phyloP scores from a whole-genome alignment of 768 basidiomycete species.

The Tremella yokohamensis region DNA sequence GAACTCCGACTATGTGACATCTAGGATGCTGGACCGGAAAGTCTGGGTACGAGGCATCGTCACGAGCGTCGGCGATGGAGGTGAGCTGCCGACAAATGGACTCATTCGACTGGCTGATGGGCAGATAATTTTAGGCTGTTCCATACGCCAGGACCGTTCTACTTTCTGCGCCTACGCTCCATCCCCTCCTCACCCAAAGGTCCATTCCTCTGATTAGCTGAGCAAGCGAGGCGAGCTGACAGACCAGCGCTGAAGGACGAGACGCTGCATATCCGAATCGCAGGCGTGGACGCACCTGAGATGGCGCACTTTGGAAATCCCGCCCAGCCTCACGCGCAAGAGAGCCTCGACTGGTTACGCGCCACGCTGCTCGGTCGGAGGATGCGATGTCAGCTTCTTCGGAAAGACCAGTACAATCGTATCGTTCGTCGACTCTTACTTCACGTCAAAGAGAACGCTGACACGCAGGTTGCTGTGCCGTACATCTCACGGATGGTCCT shows the following conservation, averaged over 20 bases:
- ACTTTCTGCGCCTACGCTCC: conserved; percentile 66
- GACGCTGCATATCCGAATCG: conserved; percentile 82
- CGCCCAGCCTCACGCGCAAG: conserved; percentile 68
- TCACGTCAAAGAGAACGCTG: not conserved
- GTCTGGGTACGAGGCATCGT: conserved; percentile 76
- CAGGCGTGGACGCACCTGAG: conserved; percentile 91
- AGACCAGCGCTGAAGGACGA: conserved; percentile 66
- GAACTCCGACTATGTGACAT: conserved; percentile 69
- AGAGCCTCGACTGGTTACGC: conserved; percentile 63
- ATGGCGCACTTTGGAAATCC: conserved; percentile 78
- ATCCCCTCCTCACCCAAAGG: conserved; percentile 64
- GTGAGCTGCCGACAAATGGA: conserved; percentile 19
- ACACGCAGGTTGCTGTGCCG: conserved; percentile 64
- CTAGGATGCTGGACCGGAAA: conserved; percentile 58
- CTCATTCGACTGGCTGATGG: conserved; percentile 56
- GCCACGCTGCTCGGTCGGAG: conserved; percentile 47
- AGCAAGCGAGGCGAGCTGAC: not conserved
- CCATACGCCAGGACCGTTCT: conserved; percentile 76
- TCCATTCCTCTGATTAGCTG: too few relatives aligned
- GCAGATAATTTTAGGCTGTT: conserved; percentile 83
- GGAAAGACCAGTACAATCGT: conserved; percentile 78
- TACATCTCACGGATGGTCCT: conserved; percentile 59
- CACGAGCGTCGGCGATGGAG: conserved; percentile 55
- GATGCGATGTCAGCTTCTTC: conserved; percentile 68
- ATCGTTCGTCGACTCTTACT: conserved; percentile 57